phyloP scores from a whole-genome alignment of 192 early-diverging fungal genomes.

The Dimargaris verticillata region DNA sequence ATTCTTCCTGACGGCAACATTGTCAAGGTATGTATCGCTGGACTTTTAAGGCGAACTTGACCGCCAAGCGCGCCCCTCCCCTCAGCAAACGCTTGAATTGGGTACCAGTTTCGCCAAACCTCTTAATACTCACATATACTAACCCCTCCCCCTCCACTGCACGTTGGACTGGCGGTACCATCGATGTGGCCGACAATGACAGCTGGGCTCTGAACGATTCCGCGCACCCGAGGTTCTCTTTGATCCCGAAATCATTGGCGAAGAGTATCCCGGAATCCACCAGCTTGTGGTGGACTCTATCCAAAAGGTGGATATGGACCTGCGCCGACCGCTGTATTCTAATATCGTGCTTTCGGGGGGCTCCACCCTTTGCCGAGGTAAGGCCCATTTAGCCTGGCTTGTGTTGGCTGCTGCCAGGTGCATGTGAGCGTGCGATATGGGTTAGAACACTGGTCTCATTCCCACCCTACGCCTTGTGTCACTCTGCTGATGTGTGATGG shows the following conservation, averaged over 20 bases:
- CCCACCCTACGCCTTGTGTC: too few relatives aligned
- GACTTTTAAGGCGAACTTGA: too few relatives aligned
- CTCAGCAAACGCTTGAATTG: too few relatives aligned
- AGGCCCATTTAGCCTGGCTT: not conserved
- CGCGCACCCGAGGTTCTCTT: conserved; percentile 92
- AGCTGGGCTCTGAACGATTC: conserved; percentile 83
- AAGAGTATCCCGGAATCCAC: conserved; percentile 85
- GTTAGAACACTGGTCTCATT: too few relatives aligned
- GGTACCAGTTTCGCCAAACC: too few relatives aligned
- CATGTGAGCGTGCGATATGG: too few relatives aligned
- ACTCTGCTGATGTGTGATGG: too few relatives aligned
- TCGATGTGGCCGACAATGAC: too few relatives aligned
- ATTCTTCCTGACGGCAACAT: conserved; percentile 67
- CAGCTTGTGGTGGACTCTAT: conserved; percentile 88
- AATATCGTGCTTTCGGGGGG: conserved; percentile 96
- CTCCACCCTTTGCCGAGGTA: conserved; percentile 71
- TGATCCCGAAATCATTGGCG: conserved; percentile 82
- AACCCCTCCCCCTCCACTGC: not conserved
- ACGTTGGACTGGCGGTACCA: conserved; percentile 16
- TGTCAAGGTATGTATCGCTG: conserved; percentile 45
- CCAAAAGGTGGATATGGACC: conserved; percentile 83
- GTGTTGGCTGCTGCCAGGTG: too few relatives aligned
- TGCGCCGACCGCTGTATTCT: conserved; percentile 71
- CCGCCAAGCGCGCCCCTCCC: too few relatives aligned
- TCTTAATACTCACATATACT: too few relatives aligned